Conservation (phyloP, 169 alveolate genomes). For the Cyclospora cayetanensis region DNA sequence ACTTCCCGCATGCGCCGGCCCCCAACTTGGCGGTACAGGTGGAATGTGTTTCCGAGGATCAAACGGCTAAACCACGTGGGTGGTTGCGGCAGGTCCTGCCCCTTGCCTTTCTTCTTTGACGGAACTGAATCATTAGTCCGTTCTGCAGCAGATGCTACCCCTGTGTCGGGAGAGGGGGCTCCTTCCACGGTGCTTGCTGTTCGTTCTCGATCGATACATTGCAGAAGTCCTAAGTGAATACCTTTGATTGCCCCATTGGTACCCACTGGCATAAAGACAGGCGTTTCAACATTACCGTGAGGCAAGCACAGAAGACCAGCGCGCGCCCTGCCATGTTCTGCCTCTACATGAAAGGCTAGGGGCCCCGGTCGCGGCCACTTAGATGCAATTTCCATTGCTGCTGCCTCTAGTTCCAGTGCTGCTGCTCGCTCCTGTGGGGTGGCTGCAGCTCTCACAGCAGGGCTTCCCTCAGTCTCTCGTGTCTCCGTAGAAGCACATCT, state of each 20-base stretch:
- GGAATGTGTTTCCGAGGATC: slow-evolving; percentile 97
- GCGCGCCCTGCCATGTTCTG: slow-evolving; percentile 89
- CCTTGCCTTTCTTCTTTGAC: neutral
- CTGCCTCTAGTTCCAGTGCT: neutral
- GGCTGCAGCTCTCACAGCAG: neutral
- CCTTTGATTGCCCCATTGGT: slow-evolving; percentile 96
- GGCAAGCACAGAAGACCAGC: slow-evolving; percentile 93
- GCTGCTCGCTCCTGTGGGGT: slow-evolving; percentile 5
- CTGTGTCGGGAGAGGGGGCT: neutral
- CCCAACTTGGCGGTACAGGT: slow-evolving; percentile 96
- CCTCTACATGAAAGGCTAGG: slow-evolving; percentile 51
- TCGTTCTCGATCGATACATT: neutral
- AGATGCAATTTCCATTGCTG: slow-evolving; percentile 26
- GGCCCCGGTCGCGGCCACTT: slow-evolving; percentile 33
- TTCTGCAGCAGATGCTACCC: neutral
- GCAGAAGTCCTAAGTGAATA: slow-evolving; percentile 72
- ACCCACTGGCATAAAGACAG: slow-evolving; percentile 99
- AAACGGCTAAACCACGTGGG: slow-evolving; percentile 77
- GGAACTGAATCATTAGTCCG: neutral
- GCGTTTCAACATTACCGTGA: slow-evolving; percentile 96
- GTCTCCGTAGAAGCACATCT: no score
- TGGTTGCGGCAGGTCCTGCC: slow-evolving; percentile 28
- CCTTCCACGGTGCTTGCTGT: neutral
- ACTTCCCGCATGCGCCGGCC: slow-evolving; percentile 88
- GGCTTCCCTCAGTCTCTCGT: no score